These are phyloP conservation scores for Edaphochlamys debaryana DNA, from an alignment of 139 green algal genomes.

Conservation along the genomic window DNA sequence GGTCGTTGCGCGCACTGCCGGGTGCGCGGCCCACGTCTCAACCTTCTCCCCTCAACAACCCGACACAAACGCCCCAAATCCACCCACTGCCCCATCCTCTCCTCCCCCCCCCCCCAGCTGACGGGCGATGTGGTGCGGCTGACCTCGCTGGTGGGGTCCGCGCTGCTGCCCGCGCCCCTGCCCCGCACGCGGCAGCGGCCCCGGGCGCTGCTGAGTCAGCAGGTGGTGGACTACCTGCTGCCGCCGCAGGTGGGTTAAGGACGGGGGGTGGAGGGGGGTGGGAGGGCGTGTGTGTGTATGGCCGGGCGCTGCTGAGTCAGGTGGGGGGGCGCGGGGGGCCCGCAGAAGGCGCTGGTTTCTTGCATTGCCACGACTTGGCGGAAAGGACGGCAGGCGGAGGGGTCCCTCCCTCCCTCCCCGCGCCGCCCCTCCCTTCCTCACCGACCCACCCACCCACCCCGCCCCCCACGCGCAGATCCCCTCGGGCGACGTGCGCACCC, in stretches of 20 bases:
- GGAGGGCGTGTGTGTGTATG: background rate
- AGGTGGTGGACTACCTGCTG: conserved; percentile 55
- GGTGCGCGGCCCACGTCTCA: too few relatives aligned
- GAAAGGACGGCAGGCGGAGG: background rate
- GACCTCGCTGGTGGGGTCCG: conserved; percentile 21
- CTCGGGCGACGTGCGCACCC: background rate
- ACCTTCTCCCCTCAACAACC: too few relatives aligned
- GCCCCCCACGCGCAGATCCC: background rate
- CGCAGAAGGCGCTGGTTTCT: too few relatives aligned
- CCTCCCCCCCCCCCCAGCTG: conserved; percentile 25
- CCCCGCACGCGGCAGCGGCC: conserved; percentile 22
- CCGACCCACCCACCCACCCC: background rate
- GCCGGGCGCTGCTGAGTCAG: background rate
- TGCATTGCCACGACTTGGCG: too few relatives aligned
- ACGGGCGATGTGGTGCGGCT: conserved; percentile 57
- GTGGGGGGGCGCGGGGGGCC: background rate
- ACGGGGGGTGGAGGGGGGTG: too few relatives aligned
- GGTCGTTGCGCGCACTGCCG: too few relatives aligned
- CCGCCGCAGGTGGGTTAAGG: conserved; percentile 51
- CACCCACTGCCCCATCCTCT: too few relatives aligned
- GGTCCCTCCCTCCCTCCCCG: background rate
- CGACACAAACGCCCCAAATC: too few relatives aligned
- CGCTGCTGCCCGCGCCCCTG: conserved; percentile 44
- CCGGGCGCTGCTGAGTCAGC: conserved; percentile 27
- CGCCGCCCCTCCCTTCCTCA: background rate